Evolutionary conservation across 2,329 filamentous ascomycete species (phyloP), one percentile per base, ranked within the genome.

Genomic region (Clathrospora elynae): DNA sequence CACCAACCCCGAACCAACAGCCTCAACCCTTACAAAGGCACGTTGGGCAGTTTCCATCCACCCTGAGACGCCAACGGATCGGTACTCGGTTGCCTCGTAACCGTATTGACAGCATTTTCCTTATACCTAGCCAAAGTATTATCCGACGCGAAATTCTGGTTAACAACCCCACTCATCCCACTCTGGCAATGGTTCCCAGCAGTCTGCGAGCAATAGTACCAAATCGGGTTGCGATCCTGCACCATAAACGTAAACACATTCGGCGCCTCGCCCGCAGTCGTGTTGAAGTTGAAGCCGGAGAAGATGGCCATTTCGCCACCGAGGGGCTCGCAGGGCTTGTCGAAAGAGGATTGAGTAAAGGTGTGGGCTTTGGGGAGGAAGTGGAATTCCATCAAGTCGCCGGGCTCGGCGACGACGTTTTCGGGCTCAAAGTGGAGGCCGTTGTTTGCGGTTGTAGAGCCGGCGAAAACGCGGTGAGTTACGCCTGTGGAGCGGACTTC

Each of bases 151-250:
- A 67, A 64, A 40, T 64, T 53, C 57, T 63, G 60, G 70, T 90
- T 90, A 62, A 90, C 83, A 11, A 88, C 85, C 73, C 86, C 84
- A 40, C 77, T 76, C 85, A 90, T 90, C 40, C 86, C 86, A 34
- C 65, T 74, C 70, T 89, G 80, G 71, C 88, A 92, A 73, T 92
- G 88, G 7, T 57, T 47, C 0, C 56, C 60, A 53, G 75, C 79
- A 23, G 70, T 81, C 71, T 89, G 84, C 17, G 80, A 81, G 72
- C 87, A 91, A 76, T 86, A 91, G 49, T 87, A 73, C 87, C 88
- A 92, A 57, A 90, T 76, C n/a, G 88, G 87, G 19, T 78, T 83
- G 32, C 78, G 82, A 68, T 81, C 76, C 62, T 83, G 83, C 64
- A 92, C 73, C 65, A 76, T 76, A 57, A 91, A 74, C 40, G 82